Percentiles rank a stretch among this genome's conserved stretches.
These are phyloP conservation scores for Mycena vitilis DNA, from an alignment of 768 basidiomycete species.

Conservation along the genomic window DNA sequence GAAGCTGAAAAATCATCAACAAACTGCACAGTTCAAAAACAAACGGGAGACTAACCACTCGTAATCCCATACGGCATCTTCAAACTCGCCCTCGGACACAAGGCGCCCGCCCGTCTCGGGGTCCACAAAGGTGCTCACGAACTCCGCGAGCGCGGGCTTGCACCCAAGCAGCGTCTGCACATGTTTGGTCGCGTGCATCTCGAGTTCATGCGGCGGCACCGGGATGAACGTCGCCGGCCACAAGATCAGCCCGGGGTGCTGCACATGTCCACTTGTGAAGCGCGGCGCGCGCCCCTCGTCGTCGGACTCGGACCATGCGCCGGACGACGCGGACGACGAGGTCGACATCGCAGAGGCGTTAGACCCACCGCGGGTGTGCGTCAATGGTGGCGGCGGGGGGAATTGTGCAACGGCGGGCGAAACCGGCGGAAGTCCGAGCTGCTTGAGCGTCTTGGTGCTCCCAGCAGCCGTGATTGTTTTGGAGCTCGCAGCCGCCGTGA, in stretches of 20 bases:
- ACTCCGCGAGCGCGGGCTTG: constrained; percentile 67
- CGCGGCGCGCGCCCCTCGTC: constrained; percentile 1
- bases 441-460: constrained; percentile 29
- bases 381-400: background rate
- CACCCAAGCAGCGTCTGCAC: constrained; percentile 74
- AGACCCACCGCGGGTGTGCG: constrained; percentile 32
- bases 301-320: constrained; percentile 19
- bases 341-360: constrained; percentile 23
- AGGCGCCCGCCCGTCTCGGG: constrained; percentile 48
- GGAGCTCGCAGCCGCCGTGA: constrained; percentile 27
- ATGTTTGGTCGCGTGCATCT: constrained; percentile 81
- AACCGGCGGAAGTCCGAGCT: background rate
- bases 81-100: constrained; percentile 50
- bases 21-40: background rate
- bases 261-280: constrained; percentile 1
- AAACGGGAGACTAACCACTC: constrained; percentile 57
- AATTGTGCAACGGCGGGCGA: constrained; percentile 1
- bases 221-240: constrained; percentile 71
- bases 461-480: constrained; percentile 23
- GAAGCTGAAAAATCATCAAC: constrained; percentile 58
- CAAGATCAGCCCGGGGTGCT: constrained; percentile 66
- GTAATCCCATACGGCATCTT: constrained; percentile 57
- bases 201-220: constrained; percentile 67
- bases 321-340: constrained; percentile 20
- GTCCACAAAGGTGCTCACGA: constrained; percentile 52